Evolutionary conservation across 1,284 basidiomycete genomes (phyloP), one percentile per base, ranked within the genome.

Genomic region (Flammula alnicola): DNA sequence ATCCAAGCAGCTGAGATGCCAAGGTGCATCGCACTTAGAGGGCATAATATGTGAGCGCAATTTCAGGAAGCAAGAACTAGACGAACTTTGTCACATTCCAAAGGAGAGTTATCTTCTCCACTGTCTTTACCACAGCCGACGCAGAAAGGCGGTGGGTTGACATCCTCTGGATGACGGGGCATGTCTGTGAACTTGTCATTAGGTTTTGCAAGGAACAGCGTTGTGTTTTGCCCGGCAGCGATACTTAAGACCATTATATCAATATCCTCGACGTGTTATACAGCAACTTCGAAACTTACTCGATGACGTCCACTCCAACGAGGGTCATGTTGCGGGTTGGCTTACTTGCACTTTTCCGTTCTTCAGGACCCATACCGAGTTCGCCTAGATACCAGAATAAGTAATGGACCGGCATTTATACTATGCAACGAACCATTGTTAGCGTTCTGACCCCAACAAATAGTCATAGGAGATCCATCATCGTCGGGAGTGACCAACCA

Each of bases 311-410:
- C 40, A 97, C 79, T 0, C 84, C 89, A 16, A 71, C 71, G 6
- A 98, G 77, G 5, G 86, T 80, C n/a, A 82, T 71, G 57, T 93
- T 82, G 26, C 78, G 77, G 0, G 77, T 81, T 0, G 95, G 95
- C 62, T 95, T 94, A 3, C 93, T 95, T 0, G 91, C 83, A 57
- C 91, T 94, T 71, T 93, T 94, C 0, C 88, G 83, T 62, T 88
- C 83, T 8, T 89, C 85, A 0, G 78, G 76, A 7, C 94, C 94
- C 2, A 93, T 70, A 0, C 92, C 94, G 0, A 96, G 82, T 67
- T 96, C 91, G 43, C 84, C 80, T 83, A 29, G 52, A 67, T 10
- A 30, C 11, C 12, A 45, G 9, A 41, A 31, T 33, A 19, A 39
- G 26, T 11, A 6, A 25, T 26, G 31, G 35, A 25, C 8, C 11